Base-by-base conservation (phyloP, 2,329 filamentous ascomycete species). In the Diatrype stigma region DNA sequence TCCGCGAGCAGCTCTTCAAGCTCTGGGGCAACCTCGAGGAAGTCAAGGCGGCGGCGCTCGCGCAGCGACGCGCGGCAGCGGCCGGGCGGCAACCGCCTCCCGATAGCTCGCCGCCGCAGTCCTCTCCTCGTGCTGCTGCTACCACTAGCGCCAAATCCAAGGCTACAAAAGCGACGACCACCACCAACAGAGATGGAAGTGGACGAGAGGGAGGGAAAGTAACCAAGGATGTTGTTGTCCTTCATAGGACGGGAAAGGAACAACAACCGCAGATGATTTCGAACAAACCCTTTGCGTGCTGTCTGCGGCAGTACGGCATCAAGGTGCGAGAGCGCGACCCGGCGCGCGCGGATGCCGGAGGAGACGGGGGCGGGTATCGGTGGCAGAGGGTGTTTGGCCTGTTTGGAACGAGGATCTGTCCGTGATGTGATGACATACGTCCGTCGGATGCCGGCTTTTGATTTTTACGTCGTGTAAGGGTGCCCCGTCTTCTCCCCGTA, bases 11-110 rank as follows among this genome's bases (percentile, higher is more conserved):
- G 59, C 74, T 96, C 50, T 93, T 86, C 64, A 72, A 82, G 34
- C 74, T 96, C 1, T 97, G 93, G 92, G 93, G 93, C 1, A 82
- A 96, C 54, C 74, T 96, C 1, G 85, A 92, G 63, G 90, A 96
- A 64, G 67, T 73, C 45, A 90, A 88, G 63, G 60, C 62, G 2
- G 65, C 60, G 51, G 67, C 14, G 34, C 34, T 37, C 34, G 6
- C 64, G 56, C 64, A 53, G 47, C 62, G 53, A 56, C 65, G 44
- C 60, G 45, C 61, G 55, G 17, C 60, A 59, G 48, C 60, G 58
- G 32, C 30, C 62, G 12, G 6, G 57, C 34, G 67, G n/a, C 60
- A 61, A 21, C 67, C 70, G 2, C 70, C 72, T 1, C 67, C 63
- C 1, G 61, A 68, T 26, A 75, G 73, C 50, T 74, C 73, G 1